Evolutionary conservation across 2,329 filamentous ascomycete genomes (phyloP).

Genomic region (Apiospora rasikravindrae): DNA sequence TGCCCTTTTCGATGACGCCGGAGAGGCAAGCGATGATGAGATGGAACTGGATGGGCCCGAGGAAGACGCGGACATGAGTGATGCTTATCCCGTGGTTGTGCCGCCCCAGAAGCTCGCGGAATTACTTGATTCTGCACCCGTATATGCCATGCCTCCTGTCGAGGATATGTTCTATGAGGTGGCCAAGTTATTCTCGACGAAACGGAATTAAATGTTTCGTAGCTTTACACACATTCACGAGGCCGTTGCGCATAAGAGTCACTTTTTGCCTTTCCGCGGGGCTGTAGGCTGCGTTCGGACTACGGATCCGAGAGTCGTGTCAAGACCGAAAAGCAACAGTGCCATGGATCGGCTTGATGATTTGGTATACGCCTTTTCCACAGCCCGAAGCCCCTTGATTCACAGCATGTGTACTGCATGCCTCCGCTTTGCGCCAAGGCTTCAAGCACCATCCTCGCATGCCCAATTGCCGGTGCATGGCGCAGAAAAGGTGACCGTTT

Average conservation of each 20-base stretch:
- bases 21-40: constrained; percentile 47
- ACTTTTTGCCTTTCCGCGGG: background rate
- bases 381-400: background rate
- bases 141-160: constrained; percentile 72
- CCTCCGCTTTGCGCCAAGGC: background rate
- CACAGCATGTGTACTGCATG: background rate
- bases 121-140: constrained; percentile 72
- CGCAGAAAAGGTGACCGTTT: background rate
- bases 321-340: background rate
- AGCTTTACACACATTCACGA: background rate
- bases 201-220: constrained; percentile 41
- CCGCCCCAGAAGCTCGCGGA: constrained; percentile 70
- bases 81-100: constrained; percentile 64
- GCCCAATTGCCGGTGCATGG: background rate
- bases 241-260: background rate
- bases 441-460: background rate
- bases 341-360: background rate
- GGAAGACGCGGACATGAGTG: constrained; percentile 54
- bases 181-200: constrained; percentile 66
- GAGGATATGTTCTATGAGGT: constrained; percentile 80
- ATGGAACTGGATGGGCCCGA: constrained; percentile 54
- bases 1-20: constrained; percentile 42
- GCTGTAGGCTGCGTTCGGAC: background rate
- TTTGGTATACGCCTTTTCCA: background rate
- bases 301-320: background rate